These are phyloP conservation scores for Ceratobasidium sp. DNA, from an alignment of 1,284 basidiomycete genomes.

Conservation along the genomic window DNA sequence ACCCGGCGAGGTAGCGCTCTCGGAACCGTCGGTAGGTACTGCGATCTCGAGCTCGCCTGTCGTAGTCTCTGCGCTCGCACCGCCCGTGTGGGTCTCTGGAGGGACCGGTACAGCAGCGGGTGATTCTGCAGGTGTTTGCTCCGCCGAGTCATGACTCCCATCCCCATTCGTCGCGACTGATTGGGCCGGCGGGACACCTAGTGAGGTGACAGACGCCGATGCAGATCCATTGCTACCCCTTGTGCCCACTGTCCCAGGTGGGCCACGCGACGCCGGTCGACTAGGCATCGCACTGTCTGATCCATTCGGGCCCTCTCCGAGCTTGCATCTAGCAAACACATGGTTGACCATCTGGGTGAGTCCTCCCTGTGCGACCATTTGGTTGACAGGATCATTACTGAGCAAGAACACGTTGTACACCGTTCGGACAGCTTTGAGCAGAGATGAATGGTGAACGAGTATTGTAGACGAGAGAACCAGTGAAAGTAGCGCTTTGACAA, in stretches of 20 bases:
- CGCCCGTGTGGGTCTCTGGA: neutral
- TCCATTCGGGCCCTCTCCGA: neutral
- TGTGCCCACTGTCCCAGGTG: neutral
- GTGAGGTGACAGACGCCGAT: slow-evolving; percentile 9
- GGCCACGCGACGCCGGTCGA: slow-evolving; percentile 11
- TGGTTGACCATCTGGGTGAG: slow-evolving; percentile 97
- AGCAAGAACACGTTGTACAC: slow-evolving; percentile 97
- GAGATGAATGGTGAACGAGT: slow-evolving; percentile 89
- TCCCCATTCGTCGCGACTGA: neutral
- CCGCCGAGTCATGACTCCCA: neutral
- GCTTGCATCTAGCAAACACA: slow-evolving; percentile 73
- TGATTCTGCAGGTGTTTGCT: neutral
- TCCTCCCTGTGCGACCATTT: slow-evolving; percentile 95
- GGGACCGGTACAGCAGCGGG: neutral
- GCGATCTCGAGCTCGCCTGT: neutral
- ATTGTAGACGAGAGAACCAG: slow-evolving; percentile 86
- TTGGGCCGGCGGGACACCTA: neutral
- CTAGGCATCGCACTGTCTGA: neutral
- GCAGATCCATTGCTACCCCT: slow-evolving; percentile 15
- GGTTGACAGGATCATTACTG: slow-evolving; percentile 87
- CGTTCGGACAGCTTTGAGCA: slow-evolving; percentile 93
- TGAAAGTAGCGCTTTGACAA: slow-evolving; percentile 91
- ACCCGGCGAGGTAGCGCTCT: neutral
- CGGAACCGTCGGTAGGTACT: neutral
- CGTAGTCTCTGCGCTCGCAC: neutral